Evolutionary conservation across 352 stramenopile species (phyloP), one percentile per base, ranked within the genome.

Genomic region (Pythium aquatile): DNA sequence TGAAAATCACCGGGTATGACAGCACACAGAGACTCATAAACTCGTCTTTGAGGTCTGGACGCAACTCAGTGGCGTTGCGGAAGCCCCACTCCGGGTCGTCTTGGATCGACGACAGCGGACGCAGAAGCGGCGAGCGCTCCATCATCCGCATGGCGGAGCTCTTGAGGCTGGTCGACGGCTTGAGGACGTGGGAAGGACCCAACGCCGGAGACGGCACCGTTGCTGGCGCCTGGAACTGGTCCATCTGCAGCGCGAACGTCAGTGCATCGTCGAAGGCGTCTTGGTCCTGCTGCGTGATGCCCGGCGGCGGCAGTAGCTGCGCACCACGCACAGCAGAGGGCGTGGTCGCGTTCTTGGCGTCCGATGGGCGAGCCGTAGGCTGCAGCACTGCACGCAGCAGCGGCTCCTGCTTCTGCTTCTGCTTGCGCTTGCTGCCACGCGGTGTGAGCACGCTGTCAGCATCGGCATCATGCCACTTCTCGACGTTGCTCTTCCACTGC

Each of bases 1-100:
- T 90, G 61, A 90, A 75, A 55, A 85, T 81, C n/a, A 91, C 73
- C 1, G 81, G 83, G 35, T 81, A 81, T 20, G 83, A 81, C 24
- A 91, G 48, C 46, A 61, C 61, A 10, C 73, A 65, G 0, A 87
- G 66, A 35, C 81, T 76, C 7, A 60, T 66, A 16, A 81, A 68
- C 63, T 84, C 79, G n/a, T 73, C 56, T 13, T 58, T 55, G 29
- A 61, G 51, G 55, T 76, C 51, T 7, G 72, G 74, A 6, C 52
- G 58, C 16, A 58, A 28, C 32, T 77, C 73, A 8, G 55, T n/a
- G n/a, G 46, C 37, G 20, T 63, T 54, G 9, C 42, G 48, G 28
- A 64, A 49, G 37, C 66, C 70, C 54, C 72, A 73, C 54, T 80
- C 73, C 8, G 70, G 64, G 52, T 80, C 73, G 29, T 68, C 58